phyloP scores from a whole-genome alignment of 495 filamentous ascomycete species.

The Apodospora peruviana region DNA sequence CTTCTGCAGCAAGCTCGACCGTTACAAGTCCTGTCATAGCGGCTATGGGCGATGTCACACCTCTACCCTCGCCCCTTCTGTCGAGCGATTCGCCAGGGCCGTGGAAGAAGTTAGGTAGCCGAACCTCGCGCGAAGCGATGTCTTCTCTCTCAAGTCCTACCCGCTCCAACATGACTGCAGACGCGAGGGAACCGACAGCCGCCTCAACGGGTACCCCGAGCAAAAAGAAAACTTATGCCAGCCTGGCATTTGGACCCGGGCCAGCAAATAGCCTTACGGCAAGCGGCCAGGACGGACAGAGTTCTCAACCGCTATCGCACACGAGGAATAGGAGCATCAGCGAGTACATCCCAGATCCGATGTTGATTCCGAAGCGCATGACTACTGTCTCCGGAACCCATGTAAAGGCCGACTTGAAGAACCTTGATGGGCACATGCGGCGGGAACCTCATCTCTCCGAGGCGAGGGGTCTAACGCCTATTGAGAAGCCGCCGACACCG shows the following conservation, averaged over 20 bases:
- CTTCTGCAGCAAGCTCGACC: conserved; percentile 37
- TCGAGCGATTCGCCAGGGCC: conserved; percentile 66
- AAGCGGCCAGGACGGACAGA: conserved; percentile 27
- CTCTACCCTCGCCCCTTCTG: conserved; percentile 82
- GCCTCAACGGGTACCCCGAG: conserved; percentile 32
- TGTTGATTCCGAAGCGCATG: conserved; percentile 62
- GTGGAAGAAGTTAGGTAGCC: conserved; percentile 51
- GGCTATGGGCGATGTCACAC: conserved; percentile 86
- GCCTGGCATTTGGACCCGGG: conserved; percentile 32
- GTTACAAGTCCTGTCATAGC: conserved; percentile 60
- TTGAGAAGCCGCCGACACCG: conserved; percentile 66
- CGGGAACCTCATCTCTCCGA: conserved; percentile 77
- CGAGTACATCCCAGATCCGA: conserved; percentile 73
- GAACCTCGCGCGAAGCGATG: conserved; percentile 28
- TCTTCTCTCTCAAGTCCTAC: conserved; percentile 26
- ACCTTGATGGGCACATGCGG: conserved; percentile 53
- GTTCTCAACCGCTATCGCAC: conserved; percentile 29
- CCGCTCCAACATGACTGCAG: conserved; percentile 38
- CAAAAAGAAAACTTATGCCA: conserved; percentile 48
- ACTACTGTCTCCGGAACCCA: conserved; percentile 62
- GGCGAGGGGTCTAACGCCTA: conserved; percentile 61
- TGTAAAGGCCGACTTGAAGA: conserved; percentile 42
- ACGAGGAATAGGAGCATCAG: conserved; percentile 75
- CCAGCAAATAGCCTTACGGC: conserved; percentile 24
- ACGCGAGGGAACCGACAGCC: conserved; percentile 47